Percentiles rank a stretch among this genome's conserved stretches.
Conservation (phyloP, 768 basidiomycete species). For the Kwoniella pini region DNA sequence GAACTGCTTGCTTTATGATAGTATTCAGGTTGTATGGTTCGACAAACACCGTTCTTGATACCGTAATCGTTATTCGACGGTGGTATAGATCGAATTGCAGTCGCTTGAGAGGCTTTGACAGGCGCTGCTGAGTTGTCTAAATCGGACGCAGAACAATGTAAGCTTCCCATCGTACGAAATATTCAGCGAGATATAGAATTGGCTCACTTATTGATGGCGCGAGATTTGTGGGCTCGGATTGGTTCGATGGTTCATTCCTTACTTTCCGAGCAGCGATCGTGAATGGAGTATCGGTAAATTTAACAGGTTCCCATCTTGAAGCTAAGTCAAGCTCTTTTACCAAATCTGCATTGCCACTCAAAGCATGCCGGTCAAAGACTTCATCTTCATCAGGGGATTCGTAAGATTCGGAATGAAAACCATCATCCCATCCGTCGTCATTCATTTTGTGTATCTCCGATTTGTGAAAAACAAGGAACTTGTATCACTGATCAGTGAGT, state of each 20-base stretch:
- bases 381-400: slow-evolving; percentile 3
- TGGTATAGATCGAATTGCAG: no score
- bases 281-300: slow-evolving; percentile 24
- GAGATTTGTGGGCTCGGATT: neutral
- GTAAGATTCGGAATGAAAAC: slow-evolving; percentile 12
- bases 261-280: slow-evolving; percentile 23
- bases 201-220: no score
- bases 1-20: no score
- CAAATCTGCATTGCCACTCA: slow-evolving; percentile 12
- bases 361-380: neutral
- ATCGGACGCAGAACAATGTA: no score
- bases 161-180: no score
- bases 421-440: slow-evolving; percentile 2
- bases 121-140: no score
- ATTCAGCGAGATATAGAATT: no score
- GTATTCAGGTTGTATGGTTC: no score
- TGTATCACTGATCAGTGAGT: neutral
- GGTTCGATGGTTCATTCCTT: neutral
- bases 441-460: neutral
- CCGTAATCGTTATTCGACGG: no score
- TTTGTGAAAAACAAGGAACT: neutral
- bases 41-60: no score
- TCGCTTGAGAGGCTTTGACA: no score
- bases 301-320: slow-evolving; percentile 12
- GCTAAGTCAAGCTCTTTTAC: slow-evolving; percentile 15